Conservation (phyloP, 2,329 filamentous ascomycete species). For the Amauroascus verrucosus region DNA sequence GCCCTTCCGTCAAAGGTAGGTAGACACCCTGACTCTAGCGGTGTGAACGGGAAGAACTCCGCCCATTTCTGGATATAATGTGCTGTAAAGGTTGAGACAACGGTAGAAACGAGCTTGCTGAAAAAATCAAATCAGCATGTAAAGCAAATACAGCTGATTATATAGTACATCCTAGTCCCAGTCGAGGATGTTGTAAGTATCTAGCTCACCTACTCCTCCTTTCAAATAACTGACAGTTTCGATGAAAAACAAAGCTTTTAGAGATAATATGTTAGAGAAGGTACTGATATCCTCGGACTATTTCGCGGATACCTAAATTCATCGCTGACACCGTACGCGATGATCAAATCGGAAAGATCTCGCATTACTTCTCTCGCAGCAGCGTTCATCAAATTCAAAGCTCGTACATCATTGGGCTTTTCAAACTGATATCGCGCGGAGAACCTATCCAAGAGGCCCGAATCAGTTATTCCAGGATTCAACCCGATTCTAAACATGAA, state of each 20-base stretch:
- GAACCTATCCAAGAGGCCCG: conserved; percentile 46
- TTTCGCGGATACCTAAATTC: conserved; percentile 54
- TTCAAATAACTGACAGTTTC: conserved; percentile 72
- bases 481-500: too few species aligned
- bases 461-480: too few species aligned
- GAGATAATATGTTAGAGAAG: not conserved
- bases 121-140: not conserved
- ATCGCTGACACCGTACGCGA: conserved; percentile 90
- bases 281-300: not conserved
- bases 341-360: conserved; percentile 71
- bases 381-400: conserved; percentile 86
- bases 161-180: not conserved
- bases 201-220: conserved; percentile 61
- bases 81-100: conserved; percentile 87
- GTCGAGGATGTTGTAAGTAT: not conserved
- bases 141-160: not conserved
- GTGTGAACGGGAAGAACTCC: conserved; percentile 59
- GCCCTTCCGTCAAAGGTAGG: conserved; percentile 90
- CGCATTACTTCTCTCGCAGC: conserved; percentile 76
- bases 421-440: conserved; percentile 72
- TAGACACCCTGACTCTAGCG: conserved; percentile 56
- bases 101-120: conserved; percentile 81
- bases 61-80: conserved; percentile 80
- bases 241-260: conserved; percentile 75
- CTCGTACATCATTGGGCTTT: conserved; percentile 85